Conservation (phyloP, 2,329 filamentous ascomycete genomes). For the Penicillium corylophilum region DNA sequence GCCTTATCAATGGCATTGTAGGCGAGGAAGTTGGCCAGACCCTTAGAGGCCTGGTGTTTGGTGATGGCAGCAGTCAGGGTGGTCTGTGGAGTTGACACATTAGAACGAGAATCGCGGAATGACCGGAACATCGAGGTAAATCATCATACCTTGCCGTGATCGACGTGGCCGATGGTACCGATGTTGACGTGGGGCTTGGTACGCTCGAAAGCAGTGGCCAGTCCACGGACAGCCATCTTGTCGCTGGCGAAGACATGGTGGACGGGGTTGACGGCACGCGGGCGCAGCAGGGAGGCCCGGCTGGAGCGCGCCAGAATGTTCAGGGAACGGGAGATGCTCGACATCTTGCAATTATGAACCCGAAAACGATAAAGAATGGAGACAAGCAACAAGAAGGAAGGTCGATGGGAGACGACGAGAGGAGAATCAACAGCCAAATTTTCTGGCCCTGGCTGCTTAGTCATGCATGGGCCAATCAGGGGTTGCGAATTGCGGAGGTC, state of each 20-base stretch:
- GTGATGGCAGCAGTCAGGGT: constrained; percentile 98
- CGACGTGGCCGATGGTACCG: constrained; percentile 98
- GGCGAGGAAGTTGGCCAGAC: constrained; percentile 89
- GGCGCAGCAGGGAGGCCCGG: constrained; percentile 68
- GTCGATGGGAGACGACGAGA: constrained; percentile 27
- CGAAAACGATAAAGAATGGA: constrained; percentile 27
- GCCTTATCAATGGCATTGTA: constrained; percentile 99
- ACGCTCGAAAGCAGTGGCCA: constrained; percentile 72
- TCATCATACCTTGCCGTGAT: constrained; percentile 87
- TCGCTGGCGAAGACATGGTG: constrained; percentile 56
- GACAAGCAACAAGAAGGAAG: constrained; percentile 26
- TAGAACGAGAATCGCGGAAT: constrained; percentile 6
- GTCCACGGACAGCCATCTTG: constrained; percentile 50
- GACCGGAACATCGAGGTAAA: constrained; percentile 7
- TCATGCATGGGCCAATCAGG: constrained; percentile 39
- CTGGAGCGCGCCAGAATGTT: constrained; percentile 80
- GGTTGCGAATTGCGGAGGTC: constrained; percentile 30
- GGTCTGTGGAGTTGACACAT: constrained; percentile 60
- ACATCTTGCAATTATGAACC: constrained; percentile 61
- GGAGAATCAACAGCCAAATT: constrained; percentile 36
- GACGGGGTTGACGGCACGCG: constrained; percentile 71
- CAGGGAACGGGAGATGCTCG: constrained; percentile 73
- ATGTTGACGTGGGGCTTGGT: constrained; percentile 98
- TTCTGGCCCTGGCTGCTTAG: constrained; percentile 36
- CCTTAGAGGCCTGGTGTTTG: constrained; percentile 95